A percentile compares a stretch with the other conserved stretches of the same genome.
Conservation (phyloP, 2,329 filamentous ascomycete species). For the Diplodia intermedia region DNA sequence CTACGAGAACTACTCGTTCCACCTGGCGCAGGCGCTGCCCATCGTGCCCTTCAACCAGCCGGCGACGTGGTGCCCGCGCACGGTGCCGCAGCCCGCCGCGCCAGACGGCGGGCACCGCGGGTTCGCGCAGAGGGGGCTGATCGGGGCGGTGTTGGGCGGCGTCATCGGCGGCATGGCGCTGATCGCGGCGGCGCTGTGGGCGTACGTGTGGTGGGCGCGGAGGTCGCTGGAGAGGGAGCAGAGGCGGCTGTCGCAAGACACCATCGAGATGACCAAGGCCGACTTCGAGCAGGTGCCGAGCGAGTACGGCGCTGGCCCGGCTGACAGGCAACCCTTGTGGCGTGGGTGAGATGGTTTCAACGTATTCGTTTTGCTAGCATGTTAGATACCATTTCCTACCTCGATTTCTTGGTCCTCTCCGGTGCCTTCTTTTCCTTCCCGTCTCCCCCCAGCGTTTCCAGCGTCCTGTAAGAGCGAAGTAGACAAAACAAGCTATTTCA, state of each 20-base stretch:
- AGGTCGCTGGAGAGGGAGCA: slow-evolving; percentile 38
- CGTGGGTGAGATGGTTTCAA: not conserved
- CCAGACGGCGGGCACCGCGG: slow-evolving; percentile 33
- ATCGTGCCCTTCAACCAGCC: slow-evolving; percentile 53
- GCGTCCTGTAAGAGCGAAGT: no score
- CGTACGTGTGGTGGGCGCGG: slow-evolving; percentile 42
- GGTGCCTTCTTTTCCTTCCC: not conserved
- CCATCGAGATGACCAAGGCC: slow-evolving; percentile 34
- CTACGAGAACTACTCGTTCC: slow-evolving; percentile 51
- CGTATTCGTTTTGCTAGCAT: no score
- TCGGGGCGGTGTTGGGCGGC: slow-evolving; percentile 50
- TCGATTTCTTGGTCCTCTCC: no score
- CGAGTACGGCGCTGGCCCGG: not conserved
- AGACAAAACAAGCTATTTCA: no score
- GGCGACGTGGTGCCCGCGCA: slow-evolving; percentile 49
- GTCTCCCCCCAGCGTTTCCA: not conserved
- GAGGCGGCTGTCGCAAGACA: slow-evolving; percentile 31
- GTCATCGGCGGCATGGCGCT: slow-evolving; percentile 46
- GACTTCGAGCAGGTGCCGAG: slow-evolving; percentile 43
- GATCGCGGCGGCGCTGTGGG: slow-evolving; percentile 40
- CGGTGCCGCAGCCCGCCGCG: slow-evolving; percentile 40
- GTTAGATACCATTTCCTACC: slow-evolving; percentile 19
- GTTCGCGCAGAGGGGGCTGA: slow-evolving; percentile 46
- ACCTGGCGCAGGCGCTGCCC: slow-evolving; percentile 50
- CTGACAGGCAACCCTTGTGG: not conserved